Conservation (phyloP, 192 early-diverging fungal genomes). For the Rhizoclosmatium sp. region DNA sequence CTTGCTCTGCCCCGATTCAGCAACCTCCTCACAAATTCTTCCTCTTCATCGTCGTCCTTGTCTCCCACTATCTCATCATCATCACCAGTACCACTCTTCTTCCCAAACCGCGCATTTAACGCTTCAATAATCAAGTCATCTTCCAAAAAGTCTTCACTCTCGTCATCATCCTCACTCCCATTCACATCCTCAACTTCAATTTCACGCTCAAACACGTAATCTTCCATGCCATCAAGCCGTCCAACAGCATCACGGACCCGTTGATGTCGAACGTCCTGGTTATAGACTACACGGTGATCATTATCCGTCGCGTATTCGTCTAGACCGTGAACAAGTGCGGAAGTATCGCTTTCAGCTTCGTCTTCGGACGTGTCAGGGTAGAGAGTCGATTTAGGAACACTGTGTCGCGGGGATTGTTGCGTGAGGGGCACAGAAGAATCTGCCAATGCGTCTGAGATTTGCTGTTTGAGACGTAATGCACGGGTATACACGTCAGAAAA, state of each 20-base stretch:
- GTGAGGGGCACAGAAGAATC: neutral
- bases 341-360: neutral
- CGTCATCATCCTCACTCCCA: neutral
- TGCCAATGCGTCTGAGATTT: constrained; percentile 6
- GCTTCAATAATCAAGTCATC: constrained; percentile 54
- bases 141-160: constrained; percentile 16
- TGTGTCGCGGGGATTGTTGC: neutral
- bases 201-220: too few relatives aligned
- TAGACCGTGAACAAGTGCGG: neutral
- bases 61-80: constrained; percentile 26
- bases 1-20: neutral
- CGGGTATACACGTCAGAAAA: constrained; percentile 18
- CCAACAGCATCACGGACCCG: too few relatives aligned
- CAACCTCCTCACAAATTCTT: neutral
- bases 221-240: too few relatives aligned
- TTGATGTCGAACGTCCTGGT: too few relatives aligned
- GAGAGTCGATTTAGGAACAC: neutral
- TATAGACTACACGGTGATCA: neutral
- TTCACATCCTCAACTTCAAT: constrained; percentile 1
- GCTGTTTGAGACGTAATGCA: constrained; percentile 16
- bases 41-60: constrained; percentile 9
- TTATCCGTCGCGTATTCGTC: constrained; percentile 15
- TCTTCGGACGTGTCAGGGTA: neutral
- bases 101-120: constrained; percentile 40
- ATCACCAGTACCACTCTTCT: neutral